Conservation (phyloP, 1,284 basidiomycete genomes). For the Pseudozyma tsukubaensis region DNA sequence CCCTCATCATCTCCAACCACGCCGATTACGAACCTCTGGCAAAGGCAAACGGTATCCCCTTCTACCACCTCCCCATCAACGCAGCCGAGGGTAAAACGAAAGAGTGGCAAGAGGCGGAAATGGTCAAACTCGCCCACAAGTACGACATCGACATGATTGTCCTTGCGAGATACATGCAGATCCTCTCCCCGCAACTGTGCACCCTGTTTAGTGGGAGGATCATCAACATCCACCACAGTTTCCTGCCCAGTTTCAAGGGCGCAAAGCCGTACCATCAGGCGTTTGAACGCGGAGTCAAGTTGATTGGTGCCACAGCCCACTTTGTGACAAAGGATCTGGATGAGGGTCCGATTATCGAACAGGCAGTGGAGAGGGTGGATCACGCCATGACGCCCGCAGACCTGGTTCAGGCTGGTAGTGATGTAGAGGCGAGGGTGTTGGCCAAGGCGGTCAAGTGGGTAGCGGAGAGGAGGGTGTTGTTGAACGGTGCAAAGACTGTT, state of each 20-base stretch:
- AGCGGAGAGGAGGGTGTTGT: slow-evolving; percentile 61
- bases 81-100: slow-evolving; percentile 62
- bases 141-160: slow-evolving; percentile 67
- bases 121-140: slow-evolving; percentile 60
- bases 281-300: slow-evolving; percentile 63
- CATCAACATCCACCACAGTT: slow-evolving; percentile 68
- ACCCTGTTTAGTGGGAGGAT: slow-evolving; percentile 54
- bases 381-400: slow-evolving; percentile 60
- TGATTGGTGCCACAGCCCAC: slow-evolving; percentile 67
- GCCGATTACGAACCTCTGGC: slow-evolving; percentile 61
- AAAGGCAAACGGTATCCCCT: slow-evolving; percentile 63
- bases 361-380: slow-evolving; percentile 62
- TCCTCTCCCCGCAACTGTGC: slow-evolving; percentile 61
- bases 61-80: slow-evolving; percentile 66
- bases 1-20: slow-evolving; percentile 67
- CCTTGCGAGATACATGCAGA: slow-evolving; percentile 66
- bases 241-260: slow-evolving; percentile 66
- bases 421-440: slow-evolving; percentile 64
- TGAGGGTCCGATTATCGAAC: slow-evolving; percentile 67
- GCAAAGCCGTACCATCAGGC: slow-evolving; percentile 68
- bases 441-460: slow-evolving; percentile 65
- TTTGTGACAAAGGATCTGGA: slow-evolving; percentile 65
- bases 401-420: slow-evolving; percentile 57
- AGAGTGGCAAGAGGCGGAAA: slow-evolving; percentile 65
- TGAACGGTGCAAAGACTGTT: slow-evolving; percentile 67